Conservation (phyloP, 495 filamentous ascomycete species). For the Penicillium riverlandense region DNA sequence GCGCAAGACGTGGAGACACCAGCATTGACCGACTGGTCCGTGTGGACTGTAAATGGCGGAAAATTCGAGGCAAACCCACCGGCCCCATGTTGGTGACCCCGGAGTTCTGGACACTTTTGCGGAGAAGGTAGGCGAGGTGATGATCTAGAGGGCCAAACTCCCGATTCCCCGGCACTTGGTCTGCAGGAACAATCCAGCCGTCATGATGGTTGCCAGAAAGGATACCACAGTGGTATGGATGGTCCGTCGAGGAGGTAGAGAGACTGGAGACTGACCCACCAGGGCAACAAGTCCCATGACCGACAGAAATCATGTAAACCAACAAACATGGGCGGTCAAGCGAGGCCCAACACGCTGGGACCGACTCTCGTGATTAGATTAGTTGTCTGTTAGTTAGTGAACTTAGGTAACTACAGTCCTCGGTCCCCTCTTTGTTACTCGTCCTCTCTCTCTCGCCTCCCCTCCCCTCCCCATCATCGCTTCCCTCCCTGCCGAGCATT, state of each 20-base stretch:
- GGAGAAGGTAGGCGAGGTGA: too few relatives aligned
- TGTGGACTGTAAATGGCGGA: too few relatives aligned
- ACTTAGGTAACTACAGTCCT: background rate
- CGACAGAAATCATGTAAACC: slow-evolving; percentile 3
- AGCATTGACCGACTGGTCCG: too few relatives aligned
- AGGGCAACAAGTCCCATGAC: slow-evolving; percentile 15
- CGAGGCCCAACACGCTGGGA: background rate
- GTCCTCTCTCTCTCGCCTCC: background rate
- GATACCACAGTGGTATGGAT: too few relatives aligned
- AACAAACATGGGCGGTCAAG: background rate
- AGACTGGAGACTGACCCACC: slow-evolving; percentile 1
- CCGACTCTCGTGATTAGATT: too few relatives aligned
- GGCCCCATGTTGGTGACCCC: too few relatives aligned
- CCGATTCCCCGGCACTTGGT: too few relatives aligned
- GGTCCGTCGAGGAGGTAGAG: too few relatives aligned
- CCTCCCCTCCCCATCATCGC: slow-evolving; percentile 1
- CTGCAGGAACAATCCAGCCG: background rate
- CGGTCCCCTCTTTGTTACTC: background rate
- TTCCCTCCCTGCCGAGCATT: slow-evolving; percentile 12
- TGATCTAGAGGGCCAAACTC: too few relatives aligned
- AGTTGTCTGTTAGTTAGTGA: too few relatives aligned
- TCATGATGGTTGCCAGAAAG: background rate
- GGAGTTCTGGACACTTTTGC: too few relatives aligned
- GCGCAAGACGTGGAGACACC: background rate
- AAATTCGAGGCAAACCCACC: too few relatives aligned